Evolutionary conservation across 257 asterid species (phyloP), one percentile per base, ranked within the genome.

Genomic region (Rhazya stricta): DNA sequence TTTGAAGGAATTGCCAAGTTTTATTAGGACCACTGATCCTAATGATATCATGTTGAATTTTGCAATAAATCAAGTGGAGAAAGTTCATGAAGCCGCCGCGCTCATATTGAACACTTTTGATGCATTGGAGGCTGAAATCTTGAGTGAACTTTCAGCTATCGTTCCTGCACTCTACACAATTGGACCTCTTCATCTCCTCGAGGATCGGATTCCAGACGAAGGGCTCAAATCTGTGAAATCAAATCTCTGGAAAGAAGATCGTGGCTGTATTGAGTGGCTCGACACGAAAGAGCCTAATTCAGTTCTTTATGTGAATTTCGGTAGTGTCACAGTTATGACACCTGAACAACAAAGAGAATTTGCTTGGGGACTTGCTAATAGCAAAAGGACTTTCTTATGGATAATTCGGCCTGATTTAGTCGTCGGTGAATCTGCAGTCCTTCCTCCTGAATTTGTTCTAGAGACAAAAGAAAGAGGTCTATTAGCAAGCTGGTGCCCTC

Each of bases 1-100:
- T 23, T 50, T 67, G 69, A 76, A n/a, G 50, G 79, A 67, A 25
- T 19, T 76, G n/a, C 79, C 79, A 19, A 30, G 25, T 29, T 76
- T 67, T 32, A 39, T 76, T 36, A 67, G 74, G 46, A 76, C 74
- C 8, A 76, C 74, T 2, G 39, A 76, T 67, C 74, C 74, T 3
- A 62, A 67, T 18, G 79, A 76, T 0, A 34, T 25, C 6, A 39
- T 67, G 60, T 4, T 76, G 25, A 54, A 67, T 13, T 76, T 67
- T 29, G 16, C 25, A 2, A 8, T 67, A 3, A 71, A 53, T 16
- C 58, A 67, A 39, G 36, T 51, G 3, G 58, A 67, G 74, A 76
- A 65, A 67, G 25, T 13, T 4, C 29, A 42, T 13, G 46, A 54
- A 37, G 60, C 60, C 4, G 19, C 79, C 0, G 74, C 74, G 1